Conservation (phyloP, 1,284 basidiomycete genomes). For the Ganoderma resinaceum region DNA sequence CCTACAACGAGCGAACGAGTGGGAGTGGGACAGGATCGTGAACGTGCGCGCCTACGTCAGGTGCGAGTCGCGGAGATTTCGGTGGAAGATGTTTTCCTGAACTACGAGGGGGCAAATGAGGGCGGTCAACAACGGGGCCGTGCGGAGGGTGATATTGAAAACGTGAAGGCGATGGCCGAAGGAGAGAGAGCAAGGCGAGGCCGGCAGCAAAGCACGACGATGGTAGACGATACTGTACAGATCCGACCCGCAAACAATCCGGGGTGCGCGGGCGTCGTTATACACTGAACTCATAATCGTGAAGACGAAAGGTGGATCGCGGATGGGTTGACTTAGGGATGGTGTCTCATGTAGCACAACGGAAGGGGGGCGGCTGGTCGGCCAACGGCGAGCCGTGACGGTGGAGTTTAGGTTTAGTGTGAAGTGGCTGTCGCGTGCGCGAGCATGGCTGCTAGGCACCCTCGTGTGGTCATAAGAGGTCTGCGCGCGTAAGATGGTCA, state of each 20-base stretch:
- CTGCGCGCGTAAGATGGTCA: slow-evolving; percentile 58
- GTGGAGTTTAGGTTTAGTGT: neutral
- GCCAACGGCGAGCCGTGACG: neutral
- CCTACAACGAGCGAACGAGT: too few species aligned
- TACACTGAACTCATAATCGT: neutral
- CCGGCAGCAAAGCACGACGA: neutral
- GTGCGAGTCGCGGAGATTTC: slow-evolving; percentile 23
- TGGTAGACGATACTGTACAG: neutral
- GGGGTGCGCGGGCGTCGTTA: neutral
- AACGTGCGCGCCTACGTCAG: slow-evolving; percentile 13
- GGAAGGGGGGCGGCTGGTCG: neutral
- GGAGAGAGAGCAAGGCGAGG: neutral
- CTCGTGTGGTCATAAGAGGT: slow-evolving; percentile 51
- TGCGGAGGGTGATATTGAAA: slow-evolving; percentile 1
- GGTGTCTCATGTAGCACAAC: neutral
- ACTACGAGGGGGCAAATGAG: slow-evolving; percentile 12
- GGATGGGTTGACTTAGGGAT: neutral
- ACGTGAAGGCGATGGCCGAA: neutral
- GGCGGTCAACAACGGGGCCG: slow-evolving; percentile 10
- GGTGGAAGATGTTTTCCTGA: slow-evolving; percentile 24
- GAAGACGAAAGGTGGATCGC: neutral
- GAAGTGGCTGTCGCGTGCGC: neutral
- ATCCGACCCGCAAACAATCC: neutral
- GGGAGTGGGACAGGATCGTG: neutral
- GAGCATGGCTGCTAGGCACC: neutral